Base-by-base conservation (phyloP, 2,329 filamentous ascomycete species). In the Claviceps capensis region DNA sequence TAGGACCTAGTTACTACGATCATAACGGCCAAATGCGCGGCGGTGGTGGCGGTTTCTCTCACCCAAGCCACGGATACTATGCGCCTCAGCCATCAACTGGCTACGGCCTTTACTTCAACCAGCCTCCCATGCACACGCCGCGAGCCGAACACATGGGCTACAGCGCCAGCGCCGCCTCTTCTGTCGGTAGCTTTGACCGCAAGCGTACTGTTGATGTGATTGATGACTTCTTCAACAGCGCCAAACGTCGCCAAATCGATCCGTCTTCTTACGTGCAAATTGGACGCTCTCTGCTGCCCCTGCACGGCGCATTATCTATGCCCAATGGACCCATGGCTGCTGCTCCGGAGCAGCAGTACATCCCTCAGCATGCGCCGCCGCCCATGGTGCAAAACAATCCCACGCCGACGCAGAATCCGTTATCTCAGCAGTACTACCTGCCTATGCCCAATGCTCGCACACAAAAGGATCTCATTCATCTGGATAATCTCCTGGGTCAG, bases 401-500 rank as follows among this genome's bases (percentile, higher is more conserved):
- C 53, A 72, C 73, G 57, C 73, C 81, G 62, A 78, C 84, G 42
- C 82, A 88, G 65, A 71, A 70, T 56, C 67, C 67, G 16, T 57
- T 70, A 48, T 67, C 67, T 9, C 87, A 90, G 62, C 95, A 96
- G 71, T 88, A 88, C 56, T 76, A 96, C 54, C 88, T 93, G 51
- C 82, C 89, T 9, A 88, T 95, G 74, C 82, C 83, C 47, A 94
- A 89, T 61, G 77, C 94, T 52, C 83, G 91, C 63, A 96, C 90
- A 48, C 95, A 97, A 77, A 89, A 82, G 66, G 93, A 98, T 65
- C 76, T 98, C 44, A 74, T 95, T 65, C 89, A 95, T 66, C 90
- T 97, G 62, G 93, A 97, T 67, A 86, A 89, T 63, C 87, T 97
- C 67, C 79, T 98, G 52, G 89, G 95, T 70, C 88, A 96, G 70